Percentiles rank a stretch among this genome's conserved stretches.
These are phyloP conservation scores for Pyrenophora graminea DNA, from an alignment of 2,329 filamentous ascomycete species.

Conservation along the genomic window DNA sequence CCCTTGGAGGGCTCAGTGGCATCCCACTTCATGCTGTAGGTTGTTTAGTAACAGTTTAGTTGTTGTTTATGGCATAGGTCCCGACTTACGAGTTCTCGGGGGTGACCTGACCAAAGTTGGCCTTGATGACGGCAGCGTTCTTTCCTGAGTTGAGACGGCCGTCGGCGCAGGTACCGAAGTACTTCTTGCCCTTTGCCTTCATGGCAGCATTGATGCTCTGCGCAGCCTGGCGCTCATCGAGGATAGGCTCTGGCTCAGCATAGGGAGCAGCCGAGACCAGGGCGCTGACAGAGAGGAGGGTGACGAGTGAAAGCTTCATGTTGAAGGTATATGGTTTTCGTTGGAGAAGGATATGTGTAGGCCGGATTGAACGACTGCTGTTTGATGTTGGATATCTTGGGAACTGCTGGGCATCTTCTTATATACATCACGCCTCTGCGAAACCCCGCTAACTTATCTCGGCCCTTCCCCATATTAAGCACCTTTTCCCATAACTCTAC, in stretches of 20 bases:
- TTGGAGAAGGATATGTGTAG: neutral
- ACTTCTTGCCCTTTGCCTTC: slow-evolving; percentile 67
- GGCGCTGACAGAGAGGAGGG: slow-evolving; percentile 36
- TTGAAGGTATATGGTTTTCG: slow-evolving; percentile 2
- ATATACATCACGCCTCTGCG: neutral
- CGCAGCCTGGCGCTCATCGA: slow-evolving; percentile 39
- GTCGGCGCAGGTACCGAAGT: slow-evolving; percentile 66
- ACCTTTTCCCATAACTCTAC: neutral
- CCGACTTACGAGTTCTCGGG: slow-evolving; percentile 61
- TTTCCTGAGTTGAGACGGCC: slow-evolving; percentile 56
- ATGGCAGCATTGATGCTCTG: slow-evolving; percentile 62
- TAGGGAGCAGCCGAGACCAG: slow-evolving; percentile 35
- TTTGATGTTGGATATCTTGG: too few relatives aligned
- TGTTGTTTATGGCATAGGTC: too few relatives aligned
- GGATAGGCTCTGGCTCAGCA: slow-evolving; percentile 34
- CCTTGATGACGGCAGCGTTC: slow-evolving; percentile 62
- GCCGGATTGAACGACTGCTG: too few relatives aligned
- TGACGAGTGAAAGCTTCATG: slow-evolving; percentile 41
- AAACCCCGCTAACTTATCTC: neutral
- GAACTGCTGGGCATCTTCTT: slow-evolving; percentile 1
- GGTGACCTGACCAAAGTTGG: slow-evolving; percentile 68
- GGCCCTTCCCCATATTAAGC: slow-evolving; percentile 1
- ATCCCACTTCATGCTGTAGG: slow-evolving; percentile 69
- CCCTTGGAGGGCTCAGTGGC: slow-evolving; percentile 53
- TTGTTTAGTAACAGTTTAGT: neutral